Evolutionary conservation across 257 asterid genomes (phyloP), one percentile per base, ranked within the genome.

Genomic region (Penstemon newberryi): DNA sequence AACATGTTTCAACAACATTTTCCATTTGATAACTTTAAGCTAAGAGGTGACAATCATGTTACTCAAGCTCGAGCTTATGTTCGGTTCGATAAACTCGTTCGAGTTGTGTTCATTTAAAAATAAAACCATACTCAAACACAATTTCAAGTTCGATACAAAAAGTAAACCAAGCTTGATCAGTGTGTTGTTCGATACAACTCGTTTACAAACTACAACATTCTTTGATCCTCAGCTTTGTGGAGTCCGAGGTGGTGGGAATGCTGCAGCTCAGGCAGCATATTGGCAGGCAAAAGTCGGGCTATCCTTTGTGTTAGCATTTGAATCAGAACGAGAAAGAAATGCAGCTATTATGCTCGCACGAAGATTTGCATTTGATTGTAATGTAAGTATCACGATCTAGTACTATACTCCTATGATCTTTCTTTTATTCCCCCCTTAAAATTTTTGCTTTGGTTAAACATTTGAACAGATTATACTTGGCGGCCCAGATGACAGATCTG

Each of bases 311-410:
- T 73, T 89, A 25, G 98, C 91, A 9, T 92, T 89, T 73, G 98
- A 92, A 72, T 81, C 97, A 0, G 96, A 83, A 37, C 79, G 95
- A 70, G 96, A 92, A 65, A 79, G 98, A 79, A 92, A 92, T 60
- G 89, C 95, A 66, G 96, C 97, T 44, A 86, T 92, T 54, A 92
- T 92, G 92, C 84, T 92, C 13, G 96, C 96, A 43, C 81, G 96
- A 76, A 81, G 94, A 56, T 92, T 85, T 64, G 96, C 97, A 12
- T 90, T 86, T 0, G 96, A 89, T 68, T 92, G 97, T 73, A 92
- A 92, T 69, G 96, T 92, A 75, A 83, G 96, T 73, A 61, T 50
- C 57, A 5, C 0, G 7, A 63, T 70, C 65, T 63, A 56, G 37
- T 10, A 25, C 33, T 25, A 25, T 7, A 45, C 43, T 56, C 4